Evolutionary conservation across 768 basidiomycete genomes (phyloP).

Genomic region (Mycena vitilis): DNA sequence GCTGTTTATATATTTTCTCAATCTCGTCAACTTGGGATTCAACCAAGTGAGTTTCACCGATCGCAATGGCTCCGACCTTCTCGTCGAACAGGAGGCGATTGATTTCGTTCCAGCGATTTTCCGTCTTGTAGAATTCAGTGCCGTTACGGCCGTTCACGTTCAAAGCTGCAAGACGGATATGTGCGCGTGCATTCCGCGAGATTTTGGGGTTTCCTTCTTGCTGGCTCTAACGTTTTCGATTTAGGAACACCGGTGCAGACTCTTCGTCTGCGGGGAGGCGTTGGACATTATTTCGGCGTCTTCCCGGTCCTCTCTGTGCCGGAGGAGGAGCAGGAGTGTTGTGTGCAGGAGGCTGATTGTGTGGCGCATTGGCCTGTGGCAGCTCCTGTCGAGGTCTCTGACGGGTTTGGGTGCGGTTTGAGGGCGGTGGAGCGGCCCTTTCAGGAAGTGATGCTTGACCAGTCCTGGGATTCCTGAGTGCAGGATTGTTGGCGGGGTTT

Average conservation of each 20-base stretch:
- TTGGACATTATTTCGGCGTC: neutral
- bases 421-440: no score
- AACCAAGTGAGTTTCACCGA: slow-evolving; percentile 35
- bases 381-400: no score
- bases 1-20: neutral
- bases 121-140: neutral
- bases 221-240: slow-evolving; percentile 5
- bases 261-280: neutral
- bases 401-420: no score
- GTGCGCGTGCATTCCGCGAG: slow-evolving; percentile 11
- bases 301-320: neutral
- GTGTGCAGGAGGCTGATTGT: no score
- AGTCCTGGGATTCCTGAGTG: no score
- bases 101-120: slow-evolving; percentile 33
- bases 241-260: neutral
- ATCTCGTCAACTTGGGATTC: slow-evolving; percentile 22
- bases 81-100: slow-evolving; percentile 27
- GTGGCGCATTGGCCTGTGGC: no score
- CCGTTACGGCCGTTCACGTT: slow-evolving; percentile 35
- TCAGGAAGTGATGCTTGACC: no score
- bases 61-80: slow-evolving; percentile 25
- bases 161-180: slow-evolving; percentile 8
- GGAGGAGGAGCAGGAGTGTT: no score
- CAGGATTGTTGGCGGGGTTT: no score
- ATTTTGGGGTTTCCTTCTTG: slow-evolving; percentile 8